Evolutionary conservation across 768 basidiomycete species (phyloP).

Genomic region (Suillus clintonianus): DNA sequence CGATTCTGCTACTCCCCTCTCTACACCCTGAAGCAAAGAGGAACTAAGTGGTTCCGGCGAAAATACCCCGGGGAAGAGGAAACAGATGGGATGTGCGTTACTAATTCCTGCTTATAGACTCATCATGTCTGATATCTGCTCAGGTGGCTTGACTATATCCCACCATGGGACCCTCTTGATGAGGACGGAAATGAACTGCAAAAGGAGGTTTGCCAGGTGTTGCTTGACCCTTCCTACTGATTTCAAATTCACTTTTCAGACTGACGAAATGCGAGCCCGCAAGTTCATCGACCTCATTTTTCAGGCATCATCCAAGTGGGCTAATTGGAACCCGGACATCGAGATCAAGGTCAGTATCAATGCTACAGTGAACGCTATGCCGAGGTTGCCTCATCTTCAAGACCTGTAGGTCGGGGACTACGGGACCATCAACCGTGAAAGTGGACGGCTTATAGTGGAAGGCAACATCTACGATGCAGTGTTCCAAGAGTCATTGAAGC

Average conservation of each 20-base stretch:
- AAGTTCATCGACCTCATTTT: slow-evolving; percentile 27
- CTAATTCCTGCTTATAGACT: neutral
- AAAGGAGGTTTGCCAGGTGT: no score
- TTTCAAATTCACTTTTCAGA: no score
- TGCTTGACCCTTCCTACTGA: no score
- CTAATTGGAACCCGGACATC: slow-evolving; percentile 27
- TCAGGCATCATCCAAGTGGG: slow-evolving; percentile 22
- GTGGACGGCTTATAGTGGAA: slow-evolving; percentile 22
- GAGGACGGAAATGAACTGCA: neutral
- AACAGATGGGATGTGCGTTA: slow-evolving; percentile 13
- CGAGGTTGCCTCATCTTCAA: neutral
- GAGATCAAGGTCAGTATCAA: slow-evolving; percentile 16
- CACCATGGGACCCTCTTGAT: neutral
- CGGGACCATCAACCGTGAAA: slow-evolving; percentile 21
- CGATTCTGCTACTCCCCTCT: slow-evolving; percentile 3
- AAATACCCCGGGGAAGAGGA: no score
- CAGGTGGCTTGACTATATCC: neutral
- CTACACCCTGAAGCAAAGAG: neutral
- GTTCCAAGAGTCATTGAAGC: neutral
- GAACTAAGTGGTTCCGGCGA: no score
- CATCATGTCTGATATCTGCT: neutral
- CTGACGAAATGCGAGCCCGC: slow-evolving; percentile 6
- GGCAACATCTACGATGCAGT: slow-evolving; percentile 14
- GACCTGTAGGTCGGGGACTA: slow-evolving; percentile 18
- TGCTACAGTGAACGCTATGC: neutral